Evolutionary conservation across 2,329 filamentous ascomycete species (phyloP), one percentile per base, ranked within the genome.

Genomic region (Chrysosporium keratinophilum): DNA sequence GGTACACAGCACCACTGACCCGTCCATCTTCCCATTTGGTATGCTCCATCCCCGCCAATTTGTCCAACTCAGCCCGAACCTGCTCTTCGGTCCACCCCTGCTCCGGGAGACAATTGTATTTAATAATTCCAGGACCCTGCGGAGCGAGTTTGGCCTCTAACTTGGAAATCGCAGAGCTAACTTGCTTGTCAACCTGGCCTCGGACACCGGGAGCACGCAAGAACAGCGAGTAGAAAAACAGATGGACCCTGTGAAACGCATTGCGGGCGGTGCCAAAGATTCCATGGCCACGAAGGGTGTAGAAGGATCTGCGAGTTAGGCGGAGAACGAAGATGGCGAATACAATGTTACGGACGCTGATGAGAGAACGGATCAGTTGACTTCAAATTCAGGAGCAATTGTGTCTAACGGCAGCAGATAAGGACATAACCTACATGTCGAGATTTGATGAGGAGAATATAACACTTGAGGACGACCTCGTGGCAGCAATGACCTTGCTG

Each of bases 1-100:
- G 91, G 67, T 98, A 98, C 34, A 98, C 93, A 28, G 93, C 91
- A 31, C 93, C 93, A 41, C 87, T 94, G 52, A 98, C 93, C 59
- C 82, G 84, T 7, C 93, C 93, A 69, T 97, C 91, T 71, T 98
- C 93, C 93, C 93, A 98, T 59, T 86, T 81, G 1, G 90, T 95
- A 71, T 97, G 93, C 63, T 96, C 85, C 86, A 98, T 87, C 47
- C 78, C 82, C 14, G 84, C 83, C 60, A 98, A 76, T 60, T 82
- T 80, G 56, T 84, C 80, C 57, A 98, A 78, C 75, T 96, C 91
- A 56, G 81, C 80, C 61, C 83, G 81, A 41, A 98, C 79, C 58
- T 83, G 81, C 15, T 96, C 89, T 41, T 84, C 77, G 23, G 80
- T 78, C 84, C 90, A 87, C 67, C 90, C 91, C 65, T 91, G 82